Percentiles rank a stretch among this genome's conserved stretches.
Evolutionary conservation across 2,329 filamentous ascomycete genomes (phyloP).

Genomic region (Penicillium sp.): DNA sequence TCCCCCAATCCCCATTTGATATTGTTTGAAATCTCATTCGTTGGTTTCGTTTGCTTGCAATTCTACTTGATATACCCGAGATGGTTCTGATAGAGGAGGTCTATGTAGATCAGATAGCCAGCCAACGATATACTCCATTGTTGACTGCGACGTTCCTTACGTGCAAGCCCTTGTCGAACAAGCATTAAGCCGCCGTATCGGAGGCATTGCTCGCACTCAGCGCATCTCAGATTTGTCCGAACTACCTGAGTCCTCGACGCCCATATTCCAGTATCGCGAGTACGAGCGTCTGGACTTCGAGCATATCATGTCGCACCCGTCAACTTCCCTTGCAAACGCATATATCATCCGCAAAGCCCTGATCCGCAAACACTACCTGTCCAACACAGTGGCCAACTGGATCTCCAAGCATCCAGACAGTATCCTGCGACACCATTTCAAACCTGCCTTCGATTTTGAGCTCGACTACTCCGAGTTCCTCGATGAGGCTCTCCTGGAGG

Average conservation of each 20-base stretch:
- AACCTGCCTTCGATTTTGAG: constrained; percentile 82
- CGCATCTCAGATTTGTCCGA: constrained; percentile 56
- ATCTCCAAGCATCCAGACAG: constrained; percentile 77
- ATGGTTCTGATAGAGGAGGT: constrained; percentile 37
- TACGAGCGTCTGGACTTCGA: constrained; percentile 91
- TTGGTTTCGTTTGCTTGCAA: not conserved
- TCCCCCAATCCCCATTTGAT: constrained; percentile 17
- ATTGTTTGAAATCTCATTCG: not conserved
- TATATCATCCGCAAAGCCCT: constrained; percentile 96
- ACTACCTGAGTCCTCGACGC: constrained; percentile 49
- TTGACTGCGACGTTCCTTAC: constrained; percentile 86
- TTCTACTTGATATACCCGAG: constrained; percentile 9
- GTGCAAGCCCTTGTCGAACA: constrained; percentile 81
- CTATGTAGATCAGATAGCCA: constrained; percentile 39
- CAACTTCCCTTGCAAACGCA: constrained; percentile 73
- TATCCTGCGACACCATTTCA: constrained; percentile 69
- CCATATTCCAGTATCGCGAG: constrained; percentile 74
- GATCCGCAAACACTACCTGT: constrained; percentile 93
- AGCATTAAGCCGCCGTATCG: constrained; percentile 67
- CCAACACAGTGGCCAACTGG: constrained; percentile 82
- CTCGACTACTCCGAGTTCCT: constrained; percentile 96
- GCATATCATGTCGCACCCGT: constrained; percentile 64
- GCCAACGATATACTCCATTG: constrained; percentile 65
- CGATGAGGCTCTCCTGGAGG: constrained; percentile 88
- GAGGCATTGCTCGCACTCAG: constrained; percentile 53